Percentiles rank a stretch among this genome's conserved stretches.
These are phyloP conservation scores for Ustilago esculenta DNA, from an alignment of 1,284 basidiomycete genomes.

Conservation along the genomic window DNA sequence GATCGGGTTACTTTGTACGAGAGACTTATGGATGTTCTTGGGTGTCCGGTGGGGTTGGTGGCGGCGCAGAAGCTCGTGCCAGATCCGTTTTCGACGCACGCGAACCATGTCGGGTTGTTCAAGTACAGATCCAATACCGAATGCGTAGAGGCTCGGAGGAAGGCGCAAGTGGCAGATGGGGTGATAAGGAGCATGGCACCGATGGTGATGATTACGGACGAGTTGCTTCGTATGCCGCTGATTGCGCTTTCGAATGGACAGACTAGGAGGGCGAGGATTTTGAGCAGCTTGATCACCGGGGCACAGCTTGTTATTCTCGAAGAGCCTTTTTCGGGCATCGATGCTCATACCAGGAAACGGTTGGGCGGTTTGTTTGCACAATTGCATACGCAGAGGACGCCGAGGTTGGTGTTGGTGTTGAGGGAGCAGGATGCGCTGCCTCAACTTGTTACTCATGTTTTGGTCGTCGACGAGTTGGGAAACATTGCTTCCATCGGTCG, in stretches of 20 bases:
- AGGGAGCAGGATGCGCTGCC: constrained; percentile 83
- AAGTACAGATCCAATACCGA: constrained; percentile 42
- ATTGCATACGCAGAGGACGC: constrained; percentile 71
- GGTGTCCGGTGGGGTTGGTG: constrained; percentile 50
- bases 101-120: constrained; percentile 30
- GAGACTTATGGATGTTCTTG: constrained; percentile 54
- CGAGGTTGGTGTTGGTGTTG: constrained; percentile 79
- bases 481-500: constrained; percentile 70
- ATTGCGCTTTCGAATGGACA: constrained; percentile 88
- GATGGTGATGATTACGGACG: constrained; percentile 41
- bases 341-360: constrained; percentile 31
- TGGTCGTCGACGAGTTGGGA: constrained; percentile 72
- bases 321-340: constrained; percentile 55
- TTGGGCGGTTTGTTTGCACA: constrained; percentile 69
- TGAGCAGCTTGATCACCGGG: constrained; percentile 78
- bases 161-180: constrained; percentile 26
- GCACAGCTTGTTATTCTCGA: constrained; percentile 70
- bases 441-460: constrained; percentile 81
- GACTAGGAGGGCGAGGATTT: constrained; percentile 84
- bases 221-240: constrained; percentile 53
- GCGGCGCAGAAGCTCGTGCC: constrained; percentile 48
- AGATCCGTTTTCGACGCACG: constrained; percentile 50
- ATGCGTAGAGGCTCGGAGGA: constrained; percentile 1
- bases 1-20: constrained; percentile 62
- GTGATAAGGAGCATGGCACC: constrained; percentile 48